These are phyloP conservation scores for Lipomyces orientalis DNA, from an alignment of 805 yeast genomes.

Conservation along the genomic window DNA sequence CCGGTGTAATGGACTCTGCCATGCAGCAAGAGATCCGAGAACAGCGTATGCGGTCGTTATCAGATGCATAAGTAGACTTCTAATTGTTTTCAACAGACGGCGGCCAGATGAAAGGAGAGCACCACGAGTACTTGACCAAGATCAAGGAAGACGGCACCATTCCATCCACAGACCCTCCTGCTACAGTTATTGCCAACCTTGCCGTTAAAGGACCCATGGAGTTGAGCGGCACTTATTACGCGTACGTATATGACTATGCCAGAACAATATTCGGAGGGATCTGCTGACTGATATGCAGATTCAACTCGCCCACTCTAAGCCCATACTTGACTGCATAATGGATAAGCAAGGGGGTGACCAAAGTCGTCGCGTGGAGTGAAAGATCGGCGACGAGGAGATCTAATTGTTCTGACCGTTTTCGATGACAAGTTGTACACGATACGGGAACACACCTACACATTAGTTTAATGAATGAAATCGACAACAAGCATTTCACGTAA, in stretches of 20 bases:
- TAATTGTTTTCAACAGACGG: slow-evolving; percentile 22
- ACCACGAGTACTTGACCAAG: slow-evolving; percentile 29
- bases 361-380: background rate
- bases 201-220: slow-evolving; percentile 61
- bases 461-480: too few relatives aligned
- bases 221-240: slow-evolving; percentile 69
- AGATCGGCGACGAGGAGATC: background rate
- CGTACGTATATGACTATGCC: slow-evolving; percentile 50
- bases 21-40: slow-evolving; percentile 88
- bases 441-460: background rate
- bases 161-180: slow-evolving; percentile 74
- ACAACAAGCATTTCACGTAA: too few relatives aligned
- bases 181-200: slow-evolving; percentile 66
- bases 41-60: slow-evolving; percentile 42
- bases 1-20: slow-evolving; percentile 90
- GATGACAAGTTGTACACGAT: background rate
- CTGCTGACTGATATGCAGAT: slow-evolving; percentile 13
- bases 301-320: slow-evolving; percentile 25
- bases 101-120: slow-evolving; percentile 25
- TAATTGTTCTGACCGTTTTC: background rate
- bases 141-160: slow-evolving; percentile 58
- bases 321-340: slow-evolving; percentile 26
- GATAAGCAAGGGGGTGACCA: background rate
- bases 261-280: background rate
- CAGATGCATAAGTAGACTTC: background rate